These are phyloP conservation scores for Aspergillaceae sp. DNA, from an alignment of 2,329 filamentous ascomycete genomes.

Conservation along the genomic window DNA sequence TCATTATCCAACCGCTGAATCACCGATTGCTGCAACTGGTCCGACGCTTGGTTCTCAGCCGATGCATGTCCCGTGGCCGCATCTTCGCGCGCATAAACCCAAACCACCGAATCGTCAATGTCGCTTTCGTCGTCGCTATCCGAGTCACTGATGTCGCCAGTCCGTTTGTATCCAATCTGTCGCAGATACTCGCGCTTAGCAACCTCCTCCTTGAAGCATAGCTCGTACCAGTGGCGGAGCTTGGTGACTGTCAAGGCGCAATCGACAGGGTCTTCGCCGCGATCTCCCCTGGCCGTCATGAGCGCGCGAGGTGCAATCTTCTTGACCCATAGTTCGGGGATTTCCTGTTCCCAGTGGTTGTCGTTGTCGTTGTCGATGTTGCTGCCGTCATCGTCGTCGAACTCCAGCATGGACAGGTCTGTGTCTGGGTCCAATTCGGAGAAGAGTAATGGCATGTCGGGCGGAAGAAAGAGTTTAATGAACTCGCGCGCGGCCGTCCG, in stretches of 20 bases:
- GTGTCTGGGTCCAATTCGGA: constrained; percentile 3
- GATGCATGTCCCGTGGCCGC: neutral
- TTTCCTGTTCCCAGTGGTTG: neutral
- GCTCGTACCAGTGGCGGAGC: constrained; percentile 4
- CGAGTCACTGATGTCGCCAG: neutral
- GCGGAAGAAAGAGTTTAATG: constrained; percentile 7
- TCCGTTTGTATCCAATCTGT: neutral
- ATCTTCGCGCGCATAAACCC: constrained; percentile 2
- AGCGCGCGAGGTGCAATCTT: neutral
- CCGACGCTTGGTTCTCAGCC: too few species aligned
- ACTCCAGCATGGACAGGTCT: constrained; percentile 1
- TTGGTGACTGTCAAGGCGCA: constrained; percentile 3
- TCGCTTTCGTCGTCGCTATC: constrained; percentile 1
- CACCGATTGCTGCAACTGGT: neutral
- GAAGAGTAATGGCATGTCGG: neutral
- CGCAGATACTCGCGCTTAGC: constrained; percentile 1
- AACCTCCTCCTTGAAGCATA: neutral
- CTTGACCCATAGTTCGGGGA: neutral
- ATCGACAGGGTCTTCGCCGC: constrained; percentile 3
- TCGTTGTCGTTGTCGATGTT: too few species aligned
- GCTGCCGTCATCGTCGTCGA: neutral
- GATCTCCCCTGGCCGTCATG: neutral
- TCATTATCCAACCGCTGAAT: constrained; percentile 1
- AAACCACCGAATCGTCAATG: constrained; percentile 1
- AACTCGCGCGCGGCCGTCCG: constrained; percentile 10